Base-by-base conservation (phyloP, 1,284 basidiomycete genomes). In the Phellopilus nigrolimitatus region DNA sequence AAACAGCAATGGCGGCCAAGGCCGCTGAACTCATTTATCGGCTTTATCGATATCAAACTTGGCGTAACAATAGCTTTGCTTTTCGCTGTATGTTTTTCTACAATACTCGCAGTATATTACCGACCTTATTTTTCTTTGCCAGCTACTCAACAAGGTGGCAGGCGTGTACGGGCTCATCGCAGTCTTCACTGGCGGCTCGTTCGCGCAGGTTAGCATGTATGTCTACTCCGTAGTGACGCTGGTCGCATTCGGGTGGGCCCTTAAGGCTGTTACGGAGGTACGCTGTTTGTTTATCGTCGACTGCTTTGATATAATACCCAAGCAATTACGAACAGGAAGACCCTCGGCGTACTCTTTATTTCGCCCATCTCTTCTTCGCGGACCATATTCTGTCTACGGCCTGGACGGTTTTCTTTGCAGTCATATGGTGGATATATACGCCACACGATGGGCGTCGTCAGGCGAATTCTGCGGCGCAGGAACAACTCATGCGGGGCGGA, bases 61-160 rank as follows among this genome's bases (percentile, higher is more conserved):
- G 91, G 90, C 46, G 91, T 90, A 54, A 87, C 80, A 47, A 78
- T 95, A 55, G 83, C 88, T 54, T 74, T 95, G 13, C 76, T 95
- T 48, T 95, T 97, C 60, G 90, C 88, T 21, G 88, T 95, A 57
- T 56, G 84, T 73, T 13, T 22, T n/a, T 27, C 19, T 27, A 43
- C 12, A 33, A 33, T 33, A 3, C 10, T 33, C 3, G 10, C 10
- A 13, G 3, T 37, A 37, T 15, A 15, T 3, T 3, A 3, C 6
- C 10, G n/a, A 22, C 19, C 7, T 28, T 12, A 24, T 33, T 33
- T 55, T 15, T 55, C 46, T 49, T 39, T 44, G 47, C 8, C 13
- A 93, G 91, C 74, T 97, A 47, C 79, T 99, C 60, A 98, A 99
- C 79, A 99, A 99, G 72, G 95, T 95, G 48, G 95, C 95, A 12